Evolutionary conservation across 192 early-diverging fungal genomes (phyloP), one percentile per base, ranked within the genome.

Genomic region (Glomus cerebriforme): DNA sequence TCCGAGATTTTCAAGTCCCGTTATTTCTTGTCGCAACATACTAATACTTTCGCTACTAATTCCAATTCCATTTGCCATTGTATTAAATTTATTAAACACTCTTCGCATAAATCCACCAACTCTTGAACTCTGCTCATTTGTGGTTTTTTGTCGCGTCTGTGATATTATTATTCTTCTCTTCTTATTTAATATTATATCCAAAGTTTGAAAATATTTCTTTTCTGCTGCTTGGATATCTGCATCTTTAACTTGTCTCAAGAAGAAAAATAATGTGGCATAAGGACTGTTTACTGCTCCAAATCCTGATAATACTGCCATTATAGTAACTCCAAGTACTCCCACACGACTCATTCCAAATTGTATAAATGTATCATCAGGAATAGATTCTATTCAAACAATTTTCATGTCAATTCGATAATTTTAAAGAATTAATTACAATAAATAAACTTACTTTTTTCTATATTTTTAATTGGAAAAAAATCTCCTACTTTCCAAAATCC

Each of bases 221-320:
- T 93, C 90, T 67, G 92, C 92, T 15, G 83, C 83, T 45, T 86
- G 81, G 13, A 92, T 81, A 60, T 90, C 86, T n/a, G 79, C 37
- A 15, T 87, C 85, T 0, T 79, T 85, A 3, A 87, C 84, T 80
- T 87, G 81, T 8, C 92, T 90, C 31, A 94, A 81, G 86, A 96
- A 97, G 67, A 93, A 90, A 77, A 88, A 91, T 59, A 97, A 86
- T 35, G 93, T 93, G 22, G 90, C 91, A 83, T 95, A 97, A 0
- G 97, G 97, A 35, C 92, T 92, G 81, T 96, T 94, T 29, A 99
- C 96, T 5, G 95, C 96, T 78, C 95, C 96, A 83, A 97, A 97
- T 24, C 96, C 97, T 1, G 97, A 97, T 10, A 99, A 85, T 9
- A 95, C 85, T 1, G 97, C 95, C 92, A 96, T 99, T 64, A 97